These are phyloP conservation scores for Aureococcus anophagefferens DNA, from an alignment of 108 stramenopile genomes.

Conservation along the genomic window DNA sequence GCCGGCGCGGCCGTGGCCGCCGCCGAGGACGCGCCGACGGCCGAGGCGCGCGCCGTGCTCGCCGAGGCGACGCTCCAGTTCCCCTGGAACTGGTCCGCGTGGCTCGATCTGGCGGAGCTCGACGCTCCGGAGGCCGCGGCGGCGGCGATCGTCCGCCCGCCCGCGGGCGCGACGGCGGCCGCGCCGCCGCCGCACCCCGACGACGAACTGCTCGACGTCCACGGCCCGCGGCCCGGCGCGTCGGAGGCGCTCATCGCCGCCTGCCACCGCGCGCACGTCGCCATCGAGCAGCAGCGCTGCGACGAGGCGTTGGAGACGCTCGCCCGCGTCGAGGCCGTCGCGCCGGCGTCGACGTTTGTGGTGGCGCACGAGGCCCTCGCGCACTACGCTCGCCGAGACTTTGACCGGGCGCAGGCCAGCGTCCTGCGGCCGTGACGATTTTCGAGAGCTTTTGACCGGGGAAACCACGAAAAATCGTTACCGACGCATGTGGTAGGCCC, in stretches of 20 bases:
- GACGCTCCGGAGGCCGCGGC: background rate
- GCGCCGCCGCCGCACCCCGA: too few relatives aligned
- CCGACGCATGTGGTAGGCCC: too few relatives aligned
- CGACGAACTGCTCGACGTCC: too few relatives aligned
- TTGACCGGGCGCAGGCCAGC: conserved; percentile 77
- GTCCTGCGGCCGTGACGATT: too few relatives aligned
- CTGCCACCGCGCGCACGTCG: conserved; percentile 77
- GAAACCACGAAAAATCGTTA: too few relatives aligned
- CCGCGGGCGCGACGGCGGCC: too few relatives aligned
- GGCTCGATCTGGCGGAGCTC: conserved; percentile 77
- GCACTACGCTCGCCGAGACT: conserved; percentile 79
- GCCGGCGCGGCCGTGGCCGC: conserved; percentile 9
- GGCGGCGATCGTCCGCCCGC: too few relatives aligned
- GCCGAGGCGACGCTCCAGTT: conserved; percentile 57
- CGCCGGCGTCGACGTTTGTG: conserved; percentile 63
- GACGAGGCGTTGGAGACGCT: conserved; percentile 44
- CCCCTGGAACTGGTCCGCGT: conserved; percentile 90
- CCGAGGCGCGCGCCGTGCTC: conserved; percentile 49
- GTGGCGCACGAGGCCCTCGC: conserved; percentile 62
- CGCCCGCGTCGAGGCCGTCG: conserved; percentile 22
- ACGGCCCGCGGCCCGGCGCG: background rate
- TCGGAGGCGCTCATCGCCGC: background rate
- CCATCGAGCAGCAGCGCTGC: conserved; percentile 72
- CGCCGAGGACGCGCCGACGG: conserved; percentile 2
- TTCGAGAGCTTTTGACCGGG: too few relatives aligned